phyloP scores from a whole-genome alignment of 2,329 filamentous ascomycete genomes.

The Fusarium udum region DNA sequence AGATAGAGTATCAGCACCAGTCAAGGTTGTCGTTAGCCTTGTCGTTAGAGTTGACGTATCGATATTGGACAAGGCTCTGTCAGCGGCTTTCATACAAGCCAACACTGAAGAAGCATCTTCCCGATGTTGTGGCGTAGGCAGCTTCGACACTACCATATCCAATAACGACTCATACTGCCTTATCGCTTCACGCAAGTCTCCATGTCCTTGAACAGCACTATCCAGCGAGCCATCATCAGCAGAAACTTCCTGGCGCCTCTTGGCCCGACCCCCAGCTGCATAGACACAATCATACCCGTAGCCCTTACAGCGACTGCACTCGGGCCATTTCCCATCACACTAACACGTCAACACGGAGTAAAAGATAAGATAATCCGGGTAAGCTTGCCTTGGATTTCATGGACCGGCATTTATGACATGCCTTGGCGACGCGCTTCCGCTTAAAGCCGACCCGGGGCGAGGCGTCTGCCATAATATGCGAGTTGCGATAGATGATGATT shows the following conservation, averaged over 20 bases:
- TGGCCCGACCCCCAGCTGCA: not conserved
- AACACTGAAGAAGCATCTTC: not conserved
- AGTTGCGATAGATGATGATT: not conserved
- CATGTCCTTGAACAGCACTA: not conserved
- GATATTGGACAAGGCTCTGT: not conserved
- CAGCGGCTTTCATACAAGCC: not conserved
- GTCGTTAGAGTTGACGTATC: not conserved
- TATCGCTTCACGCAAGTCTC: not conserved
- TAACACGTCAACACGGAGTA: not conserved
- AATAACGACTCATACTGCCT: not conserved
- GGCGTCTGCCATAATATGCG: not conserved
- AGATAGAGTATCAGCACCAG: not conserved
- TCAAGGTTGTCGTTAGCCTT: not conserved
- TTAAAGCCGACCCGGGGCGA: not conserved
- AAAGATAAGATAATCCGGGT: no score
- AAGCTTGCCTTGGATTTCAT: not conserved
- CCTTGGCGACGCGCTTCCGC: not conserved
- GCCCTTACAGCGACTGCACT: not conserved
- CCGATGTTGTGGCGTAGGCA: not conserved
- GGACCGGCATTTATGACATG: not conserved
- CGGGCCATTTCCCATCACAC: not conserved
- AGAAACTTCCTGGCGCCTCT: not conserved
- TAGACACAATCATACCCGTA: not conserved
- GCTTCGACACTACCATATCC: not conserved
- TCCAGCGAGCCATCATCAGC: not conserved